Conservation (phyloP, 495 filamentous ascomycete species). For the Podospora appendiculata region DNA sequence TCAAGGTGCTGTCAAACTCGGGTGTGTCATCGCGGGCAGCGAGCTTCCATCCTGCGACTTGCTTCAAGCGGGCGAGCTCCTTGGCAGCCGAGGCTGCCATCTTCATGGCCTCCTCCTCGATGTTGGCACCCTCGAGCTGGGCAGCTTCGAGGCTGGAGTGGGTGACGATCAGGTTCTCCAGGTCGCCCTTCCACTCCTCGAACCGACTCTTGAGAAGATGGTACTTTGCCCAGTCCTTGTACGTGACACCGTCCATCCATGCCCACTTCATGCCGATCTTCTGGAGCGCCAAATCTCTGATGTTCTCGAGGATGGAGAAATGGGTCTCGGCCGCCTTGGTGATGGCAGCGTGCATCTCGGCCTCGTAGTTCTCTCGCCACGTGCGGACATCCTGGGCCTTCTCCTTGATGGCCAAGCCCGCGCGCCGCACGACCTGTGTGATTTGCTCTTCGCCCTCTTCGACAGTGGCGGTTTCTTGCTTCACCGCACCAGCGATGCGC, state of each 20-base stretch:
- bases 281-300: constrained; percentile 82
- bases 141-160: constrained; percentile 69
- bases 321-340: constrained; percentile 71
- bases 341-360: constrained; percentile 60
- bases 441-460: constrained; percentile 58
- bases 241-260: constrained; percentile 89
- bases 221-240: constrained; percentile 94
- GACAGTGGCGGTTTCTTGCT: constrained; percentile 31
- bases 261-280: constrained; percentile 98
- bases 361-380: constrained; percentile 70
- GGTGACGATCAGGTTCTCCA: constrained; percentile 60
- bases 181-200: constrained; percentile 75
- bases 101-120: constrained; percentile 71
- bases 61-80: constrained; percentile 77
- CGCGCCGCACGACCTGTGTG: constrained; percentile 53
- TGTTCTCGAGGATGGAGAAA: constrained; percentile 71
- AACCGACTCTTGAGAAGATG: constrained; percentile 76
- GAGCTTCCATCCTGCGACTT: constrained; percentile 80
- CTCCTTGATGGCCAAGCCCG: constrained; percentile 69
- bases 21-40: constrained; percentile 64
- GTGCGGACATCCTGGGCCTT: constrained; percentile 72
- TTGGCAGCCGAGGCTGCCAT: constrained; percentile 73
- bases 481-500: constrained; percentile 47
- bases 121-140: constrained; percentile 54
- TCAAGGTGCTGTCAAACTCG: constrained; percentile 54